These are phyloP conservation scores for Backusella parvicylindrica DNA, from an alignment of 192 early-diverging fungal genomes.

Conservation along the genomic window DNA sequence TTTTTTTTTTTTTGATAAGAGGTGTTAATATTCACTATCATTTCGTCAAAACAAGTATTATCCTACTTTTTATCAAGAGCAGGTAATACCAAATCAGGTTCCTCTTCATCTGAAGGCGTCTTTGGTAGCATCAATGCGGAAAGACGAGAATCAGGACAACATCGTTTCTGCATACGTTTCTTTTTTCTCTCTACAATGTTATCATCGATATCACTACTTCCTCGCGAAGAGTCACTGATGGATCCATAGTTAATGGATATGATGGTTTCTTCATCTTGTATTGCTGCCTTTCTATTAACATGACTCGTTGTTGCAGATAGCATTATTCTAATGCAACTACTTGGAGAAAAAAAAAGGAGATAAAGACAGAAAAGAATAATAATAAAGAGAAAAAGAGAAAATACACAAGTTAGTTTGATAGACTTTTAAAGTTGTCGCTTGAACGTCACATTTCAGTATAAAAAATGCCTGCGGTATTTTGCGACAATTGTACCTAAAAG, in stretches of 20 bases:
- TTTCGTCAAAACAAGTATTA: background rate
- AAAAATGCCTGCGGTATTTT: background rate
- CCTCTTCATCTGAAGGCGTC: background rate
- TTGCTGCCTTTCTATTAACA: background rate
- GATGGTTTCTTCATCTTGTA: background rate
- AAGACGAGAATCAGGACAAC: background rate
- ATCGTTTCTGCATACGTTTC: background rate
- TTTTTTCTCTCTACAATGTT: background rate
- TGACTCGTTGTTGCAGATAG: background rate
- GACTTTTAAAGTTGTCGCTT: background rate
- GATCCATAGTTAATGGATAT: background rate
- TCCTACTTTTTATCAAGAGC: constrained; percentile 23
- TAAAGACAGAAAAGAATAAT: background rate
- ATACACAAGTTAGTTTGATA: background rate
- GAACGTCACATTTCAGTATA: background rate
- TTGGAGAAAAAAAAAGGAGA: background rate
- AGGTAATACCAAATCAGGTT: constrained; percentile 19
- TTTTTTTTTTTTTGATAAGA: no score
- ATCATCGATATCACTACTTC: background rate
- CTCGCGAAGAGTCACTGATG: background rate
- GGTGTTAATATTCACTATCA: background rate
- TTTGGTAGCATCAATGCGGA: background rate
- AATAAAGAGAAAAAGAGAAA: background rate
- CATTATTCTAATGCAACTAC: background rate
- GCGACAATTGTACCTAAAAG: background rate